Evolutionary conservation across 306 rosid species (phyloP).

Genomic region (Malus sieversii): DNA sequence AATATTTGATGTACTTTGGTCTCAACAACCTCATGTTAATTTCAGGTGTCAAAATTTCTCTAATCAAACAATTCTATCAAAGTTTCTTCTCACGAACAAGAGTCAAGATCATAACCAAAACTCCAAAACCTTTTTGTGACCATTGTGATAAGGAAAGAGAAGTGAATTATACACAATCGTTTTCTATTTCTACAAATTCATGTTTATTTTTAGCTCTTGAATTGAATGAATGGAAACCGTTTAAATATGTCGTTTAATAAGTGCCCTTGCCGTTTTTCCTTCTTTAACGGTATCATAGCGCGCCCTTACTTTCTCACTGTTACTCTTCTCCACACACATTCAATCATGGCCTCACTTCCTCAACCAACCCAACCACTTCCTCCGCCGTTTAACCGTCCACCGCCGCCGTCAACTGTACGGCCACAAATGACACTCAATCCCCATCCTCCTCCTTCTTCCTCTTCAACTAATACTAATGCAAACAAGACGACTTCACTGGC

Average conservation of each 20-base stretch:
- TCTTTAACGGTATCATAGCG: not conserved
- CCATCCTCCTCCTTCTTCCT: not conserved
- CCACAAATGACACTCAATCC: not conserved
- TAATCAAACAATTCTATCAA: accelerated
- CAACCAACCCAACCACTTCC: constrained; percentile 21
- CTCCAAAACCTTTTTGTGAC: no score
- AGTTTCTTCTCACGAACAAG: accelerated
- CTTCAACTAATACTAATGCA: not conserved
- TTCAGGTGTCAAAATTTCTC: no score
- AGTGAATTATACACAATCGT: no score
- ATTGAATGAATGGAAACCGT: no score
- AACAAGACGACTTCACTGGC: constrained; percentile 7
- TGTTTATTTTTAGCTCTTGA: no score
- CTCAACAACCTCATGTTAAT: no score
- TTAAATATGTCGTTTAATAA: not conserved
- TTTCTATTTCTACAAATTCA: no score
- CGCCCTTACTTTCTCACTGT: not conserved
- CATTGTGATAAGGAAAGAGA: no score
- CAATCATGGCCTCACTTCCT: constrained; percentile 41
- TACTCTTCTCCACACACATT: not conserved
- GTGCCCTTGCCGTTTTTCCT: not conserved
- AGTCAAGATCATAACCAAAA: no score
- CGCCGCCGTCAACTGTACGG: not conserved
- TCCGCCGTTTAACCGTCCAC: constrained; percentile 14
- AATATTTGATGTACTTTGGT: no score